Base-by-base conservation (phyloP, 768 basidiomycete species). In the Leccinum rimulosum region DNA sequence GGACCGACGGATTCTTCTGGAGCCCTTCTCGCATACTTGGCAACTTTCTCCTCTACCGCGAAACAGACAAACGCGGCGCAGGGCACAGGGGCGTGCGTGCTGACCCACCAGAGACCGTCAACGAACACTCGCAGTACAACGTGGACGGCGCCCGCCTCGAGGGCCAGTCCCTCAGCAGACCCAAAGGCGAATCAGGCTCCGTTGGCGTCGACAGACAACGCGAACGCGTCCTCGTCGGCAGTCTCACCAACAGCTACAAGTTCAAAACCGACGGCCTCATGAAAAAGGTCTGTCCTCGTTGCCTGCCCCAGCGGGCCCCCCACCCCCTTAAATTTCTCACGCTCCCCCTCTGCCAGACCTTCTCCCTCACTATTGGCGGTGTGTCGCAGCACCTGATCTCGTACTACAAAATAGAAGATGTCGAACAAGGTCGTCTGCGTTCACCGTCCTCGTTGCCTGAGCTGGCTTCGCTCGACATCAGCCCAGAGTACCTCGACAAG, bases 1-100 rank as follows among this genome's bases (percentile, higher is more conserved):
- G 95, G 92, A 98, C 95, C 2, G 95, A 98, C 75, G 94, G 95
- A n/a, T 88, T 91, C 71, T 89, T 90, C 71, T 97, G 95, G 95
- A 91, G 89, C 64, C 95, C 95, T 0, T 90, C 88, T 64, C 81
- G 95, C 58, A 97, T 97, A 28, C 77, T 97, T 59, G 93, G 93
- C 66, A 98, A 98, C 73, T 98, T 97, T 70, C 79, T 98, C 67
- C 86, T 96, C 61, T 98, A 98, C 75, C 88, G 95, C 62, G 93
- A 97, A 76, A 93, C 92, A 6, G 93, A 95, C 73, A 93, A 93
- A 75, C 79, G 86, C 54, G 87, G 86, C 19, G 79, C 83, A 15
- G 83, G 85, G 15, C 86, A 86, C 71, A 77, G 85, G 56, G 81
- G 79, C 54, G 75, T 75, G 6, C 80, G 84, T 59, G 62, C 74